Conservation (phyloP, 768 basidiomycete genomes). For the Termitomyces sp. region DNA sequence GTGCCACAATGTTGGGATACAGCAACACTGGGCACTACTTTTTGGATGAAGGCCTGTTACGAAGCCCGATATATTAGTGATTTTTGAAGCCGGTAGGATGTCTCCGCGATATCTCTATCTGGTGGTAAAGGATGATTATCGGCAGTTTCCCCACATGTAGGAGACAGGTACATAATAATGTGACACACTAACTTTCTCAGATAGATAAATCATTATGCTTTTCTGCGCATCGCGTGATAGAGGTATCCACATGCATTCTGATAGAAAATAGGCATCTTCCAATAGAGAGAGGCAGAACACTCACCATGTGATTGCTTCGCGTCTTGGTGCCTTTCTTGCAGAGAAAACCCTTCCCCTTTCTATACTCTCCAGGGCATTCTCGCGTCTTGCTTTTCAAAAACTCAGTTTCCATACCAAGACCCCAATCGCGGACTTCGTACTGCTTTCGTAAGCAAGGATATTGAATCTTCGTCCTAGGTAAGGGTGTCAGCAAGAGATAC, state of each 20-base stretch:
- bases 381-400: slow-evolving; percentile 21
- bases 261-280: not conserved
- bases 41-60: not conserved
- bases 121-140: not conserved
- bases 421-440: slow-evolving; percentile 10
- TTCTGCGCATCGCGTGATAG: slow-evolving; percentile 23
- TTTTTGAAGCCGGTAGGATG: not conserved
- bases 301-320: slow-evolving; percentile 23
- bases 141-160: not conserved
- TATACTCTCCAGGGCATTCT: slow-evolving; percentile 25
- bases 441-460: slow-evolving; percentile 26
- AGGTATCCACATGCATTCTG: slow-evolving; percentile 27
- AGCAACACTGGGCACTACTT: not conserved
- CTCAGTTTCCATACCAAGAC: slow-evolving; percentile 26
- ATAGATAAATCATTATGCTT: no score
- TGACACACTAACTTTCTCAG: not conserved
- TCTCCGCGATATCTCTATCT: not conserved
- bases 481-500: slow-evolving; percentile 26
- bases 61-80: not conserved
- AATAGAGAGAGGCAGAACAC: slow-evolving; percentile 2
- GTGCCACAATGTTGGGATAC: not conserved
- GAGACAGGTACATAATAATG: not conserved
- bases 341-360: slow-evolving; percentile 23
- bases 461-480: slow-evolving; percentile 25
- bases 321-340: slow-evolving; percentile 20